Percentiles rank a stretch among this genome's conserved stretches.
These are phyloP conservation scores for Alternaria infectoria DNA, from an alignment of 2,329 filamentous ascomycete genomes.

Conservation along the genomic window DNA sequence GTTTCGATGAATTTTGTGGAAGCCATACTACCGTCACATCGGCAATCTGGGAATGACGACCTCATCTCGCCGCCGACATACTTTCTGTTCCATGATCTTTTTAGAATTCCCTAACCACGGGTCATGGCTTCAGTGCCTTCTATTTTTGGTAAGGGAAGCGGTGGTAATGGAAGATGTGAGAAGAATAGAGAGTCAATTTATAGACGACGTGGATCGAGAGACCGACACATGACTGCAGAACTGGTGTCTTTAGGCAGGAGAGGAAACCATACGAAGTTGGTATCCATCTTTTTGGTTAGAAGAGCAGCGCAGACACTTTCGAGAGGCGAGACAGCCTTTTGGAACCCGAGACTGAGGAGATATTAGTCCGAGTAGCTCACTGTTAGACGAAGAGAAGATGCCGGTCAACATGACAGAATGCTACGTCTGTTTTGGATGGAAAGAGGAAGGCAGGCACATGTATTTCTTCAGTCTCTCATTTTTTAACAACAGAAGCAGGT, in stretches of 20 bases:
- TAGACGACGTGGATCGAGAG: not conserved
- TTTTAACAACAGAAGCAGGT: not conserved
- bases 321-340: not conserved
- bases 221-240: not conserved
- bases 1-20: no score
- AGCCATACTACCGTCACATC: not conserved
- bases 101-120: not conserved
- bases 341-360: not conserved
- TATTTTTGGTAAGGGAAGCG: not conserved
- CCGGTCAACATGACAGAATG: no score
- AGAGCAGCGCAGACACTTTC: not conserved
- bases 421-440: not conserved
- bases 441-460: not conserved
- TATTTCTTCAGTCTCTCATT: no score
- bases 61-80: not conserved
- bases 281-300: not conserved
- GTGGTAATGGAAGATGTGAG: not conserved
- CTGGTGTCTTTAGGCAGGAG: not conserved
- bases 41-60: not conserved
- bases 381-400: not conserved
- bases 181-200: not conserved
- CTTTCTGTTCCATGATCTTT: not conserved
- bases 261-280: not conserved
- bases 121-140: no score
- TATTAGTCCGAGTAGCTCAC: fast-evolving